Evolutionary conservation across 345 rosid genomes (phyloP), one percentile per base, ranked within the genome.

Genomic region (Atalantia buxifolia): DNA sequence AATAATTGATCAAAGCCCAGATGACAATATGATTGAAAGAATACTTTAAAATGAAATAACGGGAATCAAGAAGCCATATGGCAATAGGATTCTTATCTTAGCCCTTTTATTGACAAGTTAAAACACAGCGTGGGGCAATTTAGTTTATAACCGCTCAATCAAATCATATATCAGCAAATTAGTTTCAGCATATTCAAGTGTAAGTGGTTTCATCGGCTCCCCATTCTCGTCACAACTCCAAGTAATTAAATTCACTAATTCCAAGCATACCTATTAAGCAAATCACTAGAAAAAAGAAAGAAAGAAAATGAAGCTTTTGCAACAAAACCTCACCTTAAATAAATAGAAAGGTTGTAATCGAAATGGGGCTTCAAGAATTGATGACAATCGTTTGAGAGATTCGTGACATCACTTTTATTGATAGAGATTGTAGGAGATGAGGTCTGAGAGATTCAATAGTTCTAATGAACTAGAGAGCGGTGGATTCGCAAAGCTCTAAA

Each of bases 401-500:
- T 62, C 18, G 3, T 53, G 13, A 55, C 28, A 6, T 76, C 66
- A 40, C 55, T 66, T 7, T 19, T 28, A 10, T 42, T 64, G 42
- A 28, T 69, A 2, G 42, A 69, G 76, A 61, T 74, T 53, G 60
- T 76, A 2, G 82, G 76, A 3, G 35, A 65, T 21, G 80, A 65
- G 35, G 25, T 74, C 76, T 3, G 77, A 63, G 9, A 28, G 50
- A 40, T 33, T n/a, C 5, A 45, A 60, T 27, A 69, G 56, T 48
- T 76, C 75, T 28, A 71, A 13, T 72, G 83, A 27, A 56, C 77
- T 16, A 0, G 48, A 62, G 14, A 45, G 40, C 30, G 30, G 5
- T 57, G 76, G 76, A 74, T 9, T 31, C 55, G 27, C 40, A 69
- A 69, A 78, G 63, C 67, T 78, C 84, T 83, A 57, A 16, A 6